phyloP scores from a whole-genome alignment of 371 early-diverging fungal species.

The Apophysomyces ossiformis region DNA sequence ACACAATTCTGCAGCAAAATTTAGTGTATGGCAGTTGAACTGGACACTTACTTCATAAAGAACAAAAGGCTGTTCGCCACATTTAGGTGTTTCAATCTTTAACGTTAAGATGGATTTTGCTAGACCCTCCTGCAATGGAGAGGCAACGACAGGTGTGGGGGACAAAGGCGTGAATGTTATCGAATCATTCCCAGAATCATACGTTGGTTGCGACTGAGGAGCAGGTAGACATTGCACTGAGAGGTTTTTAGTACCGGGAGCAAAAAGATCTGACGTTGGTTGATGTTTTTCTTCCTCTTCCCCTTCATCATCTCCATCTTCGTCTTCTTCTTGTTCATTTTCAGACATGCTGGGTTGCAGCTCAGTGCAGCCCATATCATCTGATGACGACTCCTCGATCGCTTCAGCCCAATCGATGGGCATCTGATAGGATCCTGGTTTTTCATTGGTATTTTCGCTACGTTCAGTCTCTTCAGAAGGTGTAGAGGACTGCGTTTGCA shows the following conservation, averaged over 20 bases:
- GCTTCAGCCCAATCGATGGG: not conserved
- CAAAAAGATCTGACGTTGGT: not conserved
- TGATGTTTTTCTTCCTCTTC: not conserved
- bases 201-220: not conserved
- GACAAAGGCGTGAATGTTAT: not conserved
- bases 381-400: not conserved
- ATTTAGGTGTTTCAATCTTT: not conserved
- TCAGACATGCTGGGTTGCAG: not conserved
- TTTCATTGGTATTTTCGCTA: not conserved
- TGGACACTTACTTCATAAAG: not conserved
- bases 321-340: slow-evolving; percentile 2
- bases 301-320: not conserved
- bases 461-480: not conserved
- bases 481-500: not conserved
- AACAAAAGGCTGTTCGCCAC: not conserved
- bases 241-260: not conserved
- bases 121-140: not conserved
- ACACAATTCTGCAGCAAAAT: not conserved
- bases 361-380: not conserved
- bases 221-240: not conserved
- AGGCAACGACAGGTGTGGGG: not conserved
- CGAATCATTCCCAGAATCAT: not conserved
- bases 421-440: not conserved
- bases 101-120: slow-evolving; percentile 1
- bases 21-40: not conserved